phyloP scores from a whole-genome alignment of 2,329 filamentous ascomycete species.

The Colletotrichum sp. region DNA sequence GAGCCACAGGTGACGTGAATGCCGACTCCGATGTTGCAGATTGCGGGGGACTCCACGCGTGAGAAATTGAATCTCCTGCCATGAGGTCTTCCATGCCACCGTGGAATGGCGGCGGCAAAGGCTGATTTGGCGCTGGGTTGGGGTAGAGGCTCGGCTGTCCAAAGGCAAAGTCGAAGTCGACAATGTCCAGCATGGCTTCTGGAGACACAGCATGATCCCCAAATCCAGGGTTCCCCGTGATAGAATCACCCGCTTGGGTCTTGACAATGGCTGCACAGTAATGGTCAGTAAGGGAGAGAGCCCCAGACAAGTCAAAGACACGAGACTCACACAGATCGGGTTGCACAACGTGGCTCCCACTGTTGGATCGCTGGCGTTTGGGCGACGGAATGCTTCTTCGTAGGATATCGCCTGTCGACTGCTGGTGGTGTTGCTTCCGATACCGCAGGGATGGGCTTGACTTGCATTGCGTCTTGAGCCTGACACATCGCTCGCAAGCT shows the following conservation, averaged over 20 bases:
- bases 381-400: constrained; percentile 32
- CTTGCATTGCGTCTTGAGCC: constrained; percentile 46
- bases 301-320: constrained; percentile 18
- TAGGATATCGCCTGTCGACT: neutral
- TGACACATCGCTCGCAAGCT: constrained; percentile 46
- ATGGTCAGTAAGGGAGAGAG: constrained; percentile 7
- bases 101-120: constrained; percentile 31
- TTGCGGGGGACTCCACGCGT: constrained; percentile 16
- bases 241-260: neutral
- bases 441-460: constrained; percentile 47
- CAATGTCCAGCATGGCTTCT: constrained; percentile 31
- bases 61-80: constrained; percentile 2
- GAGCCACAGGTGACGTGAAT: constrained; percentile 11
- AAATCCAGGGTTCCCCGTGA: neutral
- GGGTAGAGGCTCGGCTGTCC: constrained; percentile 35
- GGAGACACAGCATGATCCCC: constrained; percentile 31
- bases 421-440: constrained; percentile 31
- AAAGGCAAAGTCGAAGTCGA: constrained; percentile 40
- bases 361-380: constrained; percentile 40
- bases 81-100: constrained; percentile 14
- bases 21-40: constrained; percentile 10
- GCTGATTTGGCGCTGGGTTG: constrained; percentile 14
- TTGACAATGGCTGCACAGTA: constrained; percentile 16
- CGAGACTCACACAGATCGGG: constrained; percentile 39
- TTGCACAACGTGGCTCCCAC: constrained; percentile 35